Base-by-base conservation (phyloP, 768 basidiomycete genomes). In the Tremella fuciformis region DNA sequence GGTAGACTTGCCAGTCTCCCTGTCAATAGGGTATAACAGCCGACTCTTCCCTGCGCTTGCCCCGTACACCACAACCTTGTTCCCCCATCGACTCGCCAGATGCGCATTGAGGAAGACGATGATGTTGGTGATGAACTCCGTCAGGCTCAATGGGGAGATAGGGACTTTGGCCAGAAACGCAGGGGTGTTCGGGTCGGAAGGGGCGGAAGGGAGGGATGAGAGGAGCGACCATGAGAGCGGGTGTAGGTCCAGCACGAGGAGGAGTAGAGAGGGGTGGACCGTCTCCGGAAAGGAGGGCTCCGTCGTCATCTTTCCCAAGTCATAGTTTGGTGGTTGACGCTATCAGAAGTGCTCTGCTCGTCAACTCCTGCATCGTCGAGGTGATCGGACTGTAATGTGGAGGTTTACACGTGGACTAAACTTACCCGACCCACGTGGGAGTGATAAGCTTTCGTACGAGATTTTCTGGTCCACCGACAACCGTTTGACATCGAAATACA, bases 91-190 rank as follows among this genome's bases (percentile, higher is more conserved):
- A 62, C 85, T 83, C 1, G 92, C 92, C 60, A 98, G 83, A 78
- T 98, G 92, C 2, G 91, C 84, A 71, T 99, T 98, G 70, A 94
- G 80, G 70, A 97, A 94, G 26, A 88, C 86, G 57, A 97, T 83
- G 24, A 96, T 80, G 68, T 91, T 88, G 2, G 89, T 84, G 47
- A 97, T 81, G 73, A 97, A 96, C 1, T 82, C 66, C 18, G 83
- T 78, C 44, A 97, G 82, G 1, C 86, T 74, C 13, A 97, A 78
- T 0, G 85, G 81, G 38, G 78, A 69, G 2, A 81, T 67, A 3
- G 55, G 60, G 8, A 59, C 65, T 49, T 52, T 58, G 29, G 63
- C 58, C 39, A 66, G 49, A 19, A 51, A 40, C 8, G 47, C 24
- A 13, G 50, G 11, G 26, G 22, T 50, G 29, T 50, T 57, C 9